Conservation (phyloP, 192 early-diverging fungal genomes). For the Spizellomyces sp. region DNA sequence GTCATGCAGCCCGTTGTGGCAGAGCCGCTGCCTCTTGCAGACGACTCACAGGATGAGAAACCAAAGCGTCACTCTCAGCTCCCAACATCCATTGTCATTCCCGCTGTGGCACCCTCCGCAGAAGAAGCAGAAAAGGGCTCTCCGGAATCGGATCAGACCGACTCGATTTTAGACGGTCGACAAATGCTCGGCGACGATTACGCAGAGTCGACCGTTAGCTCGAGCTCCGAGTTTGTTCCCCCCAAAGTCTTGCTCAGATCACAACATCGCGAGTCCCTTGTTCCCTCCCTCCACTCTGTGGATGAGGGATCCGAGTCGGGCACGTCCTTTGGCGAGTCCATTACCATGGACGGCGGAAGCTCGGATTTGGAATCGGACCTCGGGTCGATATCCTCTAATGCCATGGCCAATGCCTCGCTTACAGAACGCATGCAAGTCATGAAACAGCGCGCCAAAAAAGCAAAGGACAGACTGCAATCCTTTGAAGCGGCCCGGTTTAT, state of each 20-base stretch:
- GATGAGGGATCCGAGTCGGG: conserved; percentile 12
- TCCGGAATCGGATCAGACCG: background rate
- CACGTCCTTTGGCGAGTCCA: conserved; percentile 17
- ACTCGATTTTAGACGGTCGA: conserved; percentile 12
- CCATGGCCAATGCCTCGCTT: conserved; percentile 10
- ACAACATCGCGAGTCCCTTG: conserved; percentile 24
- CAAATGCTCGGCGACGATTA: conserved; percentile 34
- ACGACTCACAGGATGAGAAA: too few species aligned
- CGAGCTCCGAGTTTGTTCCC: conserved; percentile 7
- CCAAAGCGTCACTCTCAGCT: too few species aligned
- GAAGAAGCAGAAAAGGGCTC: background rate
- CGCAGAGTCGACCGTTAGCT: conserved; percentile 14
- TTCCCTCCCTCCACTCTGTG: conserved; percentile 20
- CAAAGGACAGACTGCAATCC: conserved; percentile 20
- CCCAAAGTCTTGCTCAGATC: conserved; percentile 10
- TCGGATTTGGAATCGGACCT: conserved; percentile 23
- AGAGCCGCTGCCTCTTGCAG: too few species aligned
- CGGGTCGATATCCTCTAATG: conserved; percentile 16
- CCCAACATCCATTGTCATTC: too few species aligned
- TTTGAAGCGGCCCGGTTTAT: conserved; percentile 37
- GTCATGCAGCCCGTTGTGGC: too few species aligned
- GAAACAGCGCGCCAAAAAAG: conserved; percentile 18
- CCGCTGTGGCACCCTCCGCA: background rate
- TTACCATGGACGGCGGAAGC: conserved; percentile 15
- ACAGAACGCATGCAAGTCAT: conserved; percentile 28